Evolutionary conservation across 129 eudicot genomes (phyloP).

Genomic region (Pseudognaphalium luteoalbum): DNA sequence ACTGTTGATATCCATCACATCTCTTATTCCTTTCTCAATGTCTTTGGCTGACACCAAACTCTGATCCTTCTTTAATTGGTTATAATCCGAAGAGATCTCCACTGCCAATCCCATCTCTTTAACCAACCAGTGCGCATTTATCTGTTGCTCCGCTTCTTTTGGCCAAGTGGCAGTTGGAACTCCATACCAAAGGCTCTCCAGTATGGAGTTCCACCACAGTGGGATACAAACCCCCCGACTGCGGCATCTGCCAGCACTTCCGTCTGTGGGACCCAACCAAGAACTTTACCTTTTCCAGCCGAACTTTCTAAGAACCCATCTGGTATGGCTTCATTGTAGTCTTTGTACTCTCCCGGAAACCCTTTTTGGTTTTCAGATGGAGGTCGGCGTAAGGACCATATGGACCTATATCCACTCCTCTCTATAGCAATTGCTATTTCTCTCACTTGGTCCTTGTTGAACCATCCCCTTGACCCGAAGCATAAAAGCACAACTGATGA

Average conservation of each 20-base stretch:
- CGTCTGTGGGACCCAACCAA: constrained; percentile 46
- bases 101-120: constrained; percentile 41
- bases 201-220: constrained; percentile 51
- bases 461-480: constrained; percentile 38
- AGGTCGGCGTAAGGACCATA: constrained; percentile 40
- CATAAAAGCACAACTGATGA: constrained; percentile 38
- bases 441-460: constrained; percentile 28
- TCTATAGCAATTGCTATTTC: constrained; percentile 38
- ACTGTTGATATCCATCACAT: constrained; percentile 19
- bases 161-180: constrained; percentile 52
- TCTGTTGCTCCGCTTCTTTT: constrained; percentile 35
- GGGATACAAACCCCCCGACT: constrained; percentile 40
- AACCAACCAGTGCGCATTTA: constrained; percentile 37
- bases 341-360: constrained; percentile 29
- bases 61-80: not conserved
- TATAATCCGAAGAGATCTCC: constrained; percentile 38
- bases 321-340: constrained; percentile 26
- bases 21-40: constrained; percentile 37
- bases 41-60: constrained; percentile 16
- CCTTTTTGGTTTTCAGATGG: not conserved
- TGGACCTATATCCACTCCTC: constrained; percentile 28
- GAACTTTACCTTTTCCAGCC: constrained; percentile 29
- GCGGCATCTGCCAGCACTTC: constrained; percentile 34
- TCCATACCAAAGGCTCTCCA: constrained; percentile 38
- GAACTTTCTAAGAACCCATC: constrained; percentile 34